Evolutionary conservation across 345 rosid species (phyloP).

Genomic region (Adansonia digitata): DNA sequence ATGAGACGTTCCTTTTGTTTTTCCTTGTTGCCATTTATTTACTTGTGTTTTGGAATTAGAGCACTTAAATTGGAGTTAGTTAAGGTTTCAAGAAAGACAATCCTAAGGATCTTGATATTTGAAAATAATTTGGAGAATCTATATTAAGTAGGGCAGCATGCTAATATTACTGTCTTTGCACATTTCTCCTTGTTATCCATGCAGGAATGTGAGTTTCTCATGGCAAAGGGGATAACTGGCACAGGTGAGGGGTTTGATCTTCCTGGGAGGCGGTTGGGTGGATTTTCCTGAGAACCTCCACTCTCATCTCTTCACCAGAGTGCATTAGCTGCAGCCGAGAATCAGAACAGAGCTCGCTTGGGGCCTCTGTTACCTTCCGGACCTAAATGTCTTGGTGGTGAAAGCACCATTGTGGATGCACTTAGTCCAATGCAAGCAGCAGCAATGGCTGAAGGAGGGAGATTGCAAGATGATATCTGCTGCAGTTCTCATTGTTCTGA

Average conservation of each 20-base stretch:
- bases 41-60: background rate
- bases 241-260: slow-evolving; percentile 71
- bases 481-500: slow-evolving; percentile 64
- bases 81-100: background rate
- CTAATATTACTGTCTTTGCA: background rate
- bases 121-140: background rate
- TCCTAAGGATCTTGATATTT: background rate
- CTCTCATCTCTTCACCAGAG: slow-evolving; percentile 52
- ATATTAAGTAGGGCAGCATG: background rate
- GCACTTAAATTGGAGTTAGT: background rate
- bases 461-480: slow-evolving; percentile 80
- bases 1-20: background rate
- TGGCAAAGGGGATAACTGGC: slow-evolving; percentile 65
- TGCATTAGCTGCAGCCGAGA: slow-evolving; percentile 65
- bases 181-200: slow-evolving; percentile 3
- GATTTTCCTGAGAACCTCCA: slow-evolving; percentile 66
- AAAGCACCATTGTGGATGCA: slow-evolving; percentile 62
- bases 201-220: slow-evolving; percentile 91
- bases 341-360: slow-evolving; percentile 52
- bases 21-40: background rate
- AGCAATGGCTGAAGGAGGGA: slow-evolving; percentile 95
- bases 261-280: slow-evolving; percentile 76
- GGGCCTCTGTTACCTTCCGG: slow-evolving; percentile 65
- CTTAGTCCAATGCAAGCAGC: slow-evolving; percentile 92
- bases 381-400: slow-evolving; percentile 80